phyloP scores from a whole-genome alignment of 2,329 filamentous ascomycete genomes.

The Talaromyces sp. region DNA sequence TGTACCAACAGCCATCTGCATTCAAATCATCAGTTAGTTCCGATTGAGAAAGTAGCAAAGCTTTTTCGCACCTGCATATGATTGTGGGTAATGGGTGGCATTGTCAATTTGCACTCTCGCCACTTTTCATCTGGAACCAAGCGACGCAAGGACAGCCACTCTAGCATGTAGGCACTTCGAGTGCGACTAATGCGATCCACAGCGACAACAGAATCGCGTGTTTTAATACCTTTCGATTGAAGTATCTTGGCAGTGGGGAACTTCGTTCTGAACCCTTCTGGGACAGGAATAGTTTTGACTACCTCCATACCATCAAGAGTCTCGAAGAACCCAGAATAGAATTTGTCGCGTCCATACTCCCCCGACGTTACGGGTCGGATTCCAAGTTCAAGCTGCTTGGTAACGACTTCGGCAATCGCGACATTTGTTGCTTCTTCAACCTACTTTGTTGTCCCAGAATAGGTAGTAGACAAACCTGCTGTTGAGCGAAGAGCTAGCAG shows the following conservation, averaged over 20 bases:
- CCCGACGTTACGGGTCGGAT: conserved; percentile 26
- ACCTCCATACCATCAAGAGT: conserved; percentile 22
- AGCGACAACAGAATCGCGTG: conserved; percentile 7
- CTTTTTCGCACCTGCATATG: conserved; percentile 35
- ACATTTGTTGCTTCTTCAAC: conserved; percentile 8
- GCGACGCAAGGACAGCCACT: conserved; percentile 7
- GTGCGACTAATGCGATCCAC: conserved; percentile 4
- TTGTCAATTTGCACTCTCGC: conserved; percentile 12
- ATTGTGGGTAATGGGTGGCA: conserved; percentile 17
- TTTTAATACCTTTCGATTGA: conserved; percentile 5
- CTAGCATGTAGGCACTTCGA: conserved; percentile 5
- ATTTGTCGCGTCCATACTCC: conserved; percentile 27
- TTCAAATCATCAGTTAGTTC: conserved; percentile 62
- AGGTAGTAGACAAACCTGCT: conserved; percentile 5
- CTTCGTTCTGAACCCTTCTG: conserved; percentile 6
- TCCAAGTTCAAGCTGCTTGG: conserved; percentile 21
- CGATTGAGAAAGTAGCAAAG: too few relatives aligned
- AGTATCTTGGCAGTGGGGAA: conserved; percentile 5
- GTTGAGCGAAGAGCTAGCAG: conserved; percentile 21
- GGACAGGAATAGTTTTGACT: conserved; percentile 2
- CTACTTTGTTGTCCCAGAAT: conserved; percentile 4
- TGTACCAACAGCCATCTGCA: conserved; percentile 51
- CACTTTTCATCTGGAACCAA: conserved; percentile 6
- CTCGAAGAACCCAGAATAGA: conserved; percentile 29
- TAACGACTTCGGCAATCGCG: conserved; percentile 20